A percentile compares a stretch with the other conserved stretches of the same genome.
These are phyloP conservation scores for Trichoderma sp. DNA, from an alignment of 2,329 filamentous ascomycete species.

Conservation along the genomic window DNA sequence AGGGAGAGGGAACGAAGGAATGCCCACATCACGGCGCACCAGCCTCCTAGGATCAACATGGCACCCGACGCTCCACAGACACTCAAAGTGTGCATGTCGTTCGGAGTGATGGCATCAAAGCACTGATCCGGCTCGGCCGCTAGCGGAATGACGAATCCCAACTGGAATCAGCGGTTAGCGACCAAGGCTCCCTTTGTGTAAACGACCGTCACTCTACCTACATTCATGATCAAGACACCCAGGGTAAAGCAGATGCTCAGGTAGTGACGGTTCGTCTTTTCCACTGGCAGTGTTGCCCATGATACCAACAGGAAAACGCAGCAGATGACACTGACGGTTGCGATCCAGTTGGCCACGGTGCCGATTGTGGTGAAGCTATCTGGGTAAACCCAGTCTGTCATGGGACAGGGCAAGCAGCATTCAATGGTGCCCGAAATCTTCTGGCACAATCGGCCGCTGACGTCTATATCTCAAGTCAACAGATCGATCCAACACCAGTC, in stretches of 20 bases:
- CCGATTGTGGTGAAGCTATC: slow-evolving; percentile 59
- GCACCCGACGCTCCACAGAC: slow-evolving; percentile 87
- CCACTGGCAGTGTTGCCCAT: slow-evolving; percentile 75
- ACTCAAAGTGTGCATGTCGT: slow-evolving; percentile 80
- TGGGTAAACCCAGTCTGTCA: slow-evolving; percentile 71
- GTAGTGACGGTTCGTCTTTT: slow-evolving; percentile 90
- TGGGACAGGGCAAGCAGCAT: slow-evolving; percentile 90
- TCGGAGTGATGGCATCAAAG: slow-evolving; percentile 84
- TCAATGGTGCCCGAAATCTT: slow-evolving; percentile 46
- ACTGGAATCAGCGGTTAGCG: slow-evolving; percentile 44
- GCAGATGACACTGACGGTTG: slow-evolving; percentile 68
- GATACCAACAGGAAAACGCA: slow-evolving; percentile 75
- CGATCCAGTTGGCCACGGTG: slow-evolving; percentile 74
- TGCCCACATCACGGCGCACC: slow-evolving; percentile 82
- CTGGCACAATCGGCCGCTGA: slow-evolving; percentile 55
- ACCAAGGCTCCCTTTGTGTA: neutral
- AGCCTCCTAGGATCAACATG: slow-evolving; percentile 81
- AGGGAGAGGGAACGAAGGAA: slow-evolving; percentile 87
- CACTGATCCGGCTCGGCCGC: slow-evolving; percentile 77
- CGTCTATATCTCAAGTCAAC: slow-evolving; percentile 42
- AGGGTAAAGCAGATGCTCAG: slow-evolving; percentile 82
- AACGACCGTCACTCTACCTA: slow-evolving; percentile 44
- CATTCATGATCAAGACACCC: slow-evolving; percentile 74
- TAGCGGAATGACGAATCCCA: slow-evolving; percentile 88
- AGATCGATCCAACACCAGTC: neutral